Evolutionary conservation across 176 grass and related monocot species (phyloP).

Genomic region (Chloris gayana): DNA sequence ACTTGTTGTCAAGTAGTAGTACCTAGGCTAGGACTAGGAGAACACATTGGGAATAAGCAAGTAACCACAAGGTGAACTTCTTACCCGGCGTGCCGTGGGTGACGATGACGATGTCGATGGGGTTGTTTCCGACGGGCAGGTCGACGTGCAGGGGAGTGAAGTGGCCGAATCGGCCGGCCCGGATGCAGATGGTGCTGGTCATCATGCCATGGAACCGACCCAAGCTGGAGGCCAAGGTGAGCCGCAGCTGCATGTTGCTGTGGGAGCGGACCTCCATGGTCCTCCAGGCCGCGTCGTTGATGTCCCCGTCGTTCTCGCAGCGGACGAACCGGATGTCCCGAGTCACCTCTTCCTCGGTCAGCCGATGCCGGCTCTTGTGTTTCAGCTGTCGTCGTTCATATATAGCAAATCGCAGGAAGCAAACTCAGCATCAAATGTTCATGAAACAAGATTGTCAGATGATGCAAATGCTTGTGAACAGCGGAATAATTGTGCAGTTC

Average conservation of each 20-base stretch:
- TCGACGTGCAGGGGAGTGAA: conserved; percentile 44
- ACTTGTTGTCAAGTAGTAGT: no score
- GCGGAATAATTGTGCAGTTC: neutral
- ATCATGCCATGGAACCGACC: neutral
- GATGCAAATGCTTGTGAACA: neutral
- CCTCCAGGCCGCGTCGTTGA: conserved; percentile 23
- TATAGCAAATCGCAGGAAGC: neutral
- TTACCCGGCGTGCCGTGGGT: conserved; percentile 32
- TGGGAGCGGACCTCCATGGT: conserved; percentile 36
- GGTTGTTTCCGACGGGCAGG: conserved; percentile 47
- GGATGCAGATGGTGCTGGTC: conserved; percentile 28
- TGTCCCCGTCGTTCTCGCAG: conserved; percentile 11
- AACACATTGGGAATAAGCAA: neutral
- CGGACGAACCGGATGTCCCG: conserved; percentile 29
- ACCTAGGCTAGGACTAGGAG: no score
- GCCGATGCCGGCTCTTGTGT: neutral
- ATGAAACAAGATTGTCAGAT: neutral
- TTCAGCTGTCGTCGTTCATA: conserved; percentile 41
- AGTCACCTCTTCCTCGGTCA: conserved; percentile 31
- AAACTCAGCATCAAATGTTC: neutral
- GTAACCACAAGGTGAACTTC: neutral
- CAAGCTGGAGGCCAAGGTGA: conserved; percentile 27
- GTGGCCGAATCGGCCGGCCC: neutral
- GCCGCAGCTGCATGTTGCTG: conserved; percentile 34
- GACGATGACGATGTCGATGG: conserved; percentile 13